Base-by-base conservation (phyloP, 1,139 yeast species). In the Martiniozyma asiatica region DNA sequence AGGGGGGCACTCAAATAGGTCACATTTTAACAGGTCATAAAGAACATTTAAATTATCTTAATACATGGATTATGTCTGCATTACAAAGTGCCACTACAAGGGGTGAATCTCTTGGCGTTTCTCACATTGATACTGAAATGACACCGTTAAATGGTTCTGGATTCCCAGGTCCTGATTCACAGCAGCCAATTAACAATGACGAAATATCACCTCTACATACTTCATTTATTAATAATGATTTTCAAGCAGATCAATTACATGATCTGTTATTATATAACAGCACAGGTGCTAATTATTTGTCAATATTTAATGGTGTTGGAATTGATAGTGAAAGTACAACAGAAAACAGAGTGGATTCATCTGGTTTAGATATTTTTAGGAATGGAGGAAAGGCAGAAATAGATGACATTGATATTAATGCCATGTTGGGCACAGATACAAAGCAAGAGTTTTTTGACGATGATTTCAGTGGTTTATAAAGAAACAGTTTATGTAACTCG, bases 1-100 rank as follows among this genome's bases (percentile, higher is more conserved):
- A 65, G 20, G 66, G 65, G 3, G 72, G 70, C 3, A 51, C 58
- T 8, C 51, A 59, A 14, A 58, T 63, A 6, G 76, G 77, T 2
- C 79, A 72, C 45, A 67, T 53, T 6, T 35, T 53, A 14, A 42
- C 50, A 8, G 56, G 55, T 13, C 41, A 44, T 15, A 33, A 43
- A 11, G 45, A 44, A 14, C 47, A 40, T 29, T 32, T 53, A 27
- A 53, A 49, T 31, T 52, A 43, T 25, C 37, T 53, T 24, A 50
- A 50, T 33, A 42, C 52, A 9, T 44, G 41, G 13, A 45, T 52
- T 14, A 29, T 22, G 12, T 14, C 32, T 8, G 32, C 21, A 10
- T 10, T 29, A 7, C 32, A 29, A n/a, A n/a, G n/a, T n/a, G n/a
- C n/a, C n/a, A n/a, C n/a, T n/a, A n/a, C n/a, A n/a, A n/a, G n/a